These are phyloP conservation scores for Ophiostoma triangulosporum DNA, from an alignment of 2,329 filamentous ascomycete species.

Conservation along the genomic window DNA sequence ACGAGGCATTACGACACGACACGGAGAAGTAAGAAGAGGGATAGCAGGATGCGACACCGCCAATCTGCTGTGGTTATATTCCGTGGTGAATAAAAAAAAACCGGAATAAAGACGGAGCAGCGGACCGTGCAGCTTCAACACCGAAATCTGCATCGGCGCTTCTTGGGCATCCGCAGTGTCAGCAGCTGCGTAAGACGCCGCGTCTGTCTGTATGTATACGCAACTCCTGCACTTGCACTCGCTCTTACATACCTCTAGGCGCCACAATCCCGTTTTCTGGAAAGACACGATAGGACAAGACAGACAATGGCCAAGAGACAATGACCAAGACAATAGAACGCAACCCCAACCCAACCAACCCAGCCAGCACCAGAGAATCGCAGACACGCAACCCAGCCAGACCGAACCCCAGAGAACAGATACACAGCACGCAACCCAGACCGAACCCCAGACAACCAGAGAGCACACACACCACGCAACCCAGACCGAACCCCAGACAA, in stretches of 20 bases:
- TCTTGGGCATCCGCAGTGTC: too few relatives aligned
- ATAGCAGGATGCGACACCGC: too few relatives aligned
- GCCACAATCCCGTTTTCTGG: neutral
- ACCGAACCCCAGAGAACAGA: too few relatives aligned
- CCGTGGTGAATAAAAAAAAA: neutral
- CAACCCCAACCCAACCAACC: too few relatives aligned
- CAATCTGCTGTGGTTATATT: neutral
- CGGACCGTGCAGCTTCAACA: too few relatives aligned
- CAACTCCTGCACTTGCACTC: too few relatives aligned
- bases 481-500: neutral
- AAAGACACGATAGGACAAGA: neutral
- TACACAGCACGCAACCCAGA: neutral
- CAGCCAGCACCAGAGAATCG: too few relatives aligned
- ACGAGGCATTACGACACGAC: neutral
- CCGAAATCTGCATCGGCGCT: neutral
- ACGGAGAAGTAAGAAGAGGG: neutral
- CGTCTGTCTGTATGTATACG: too few relatives aligned
- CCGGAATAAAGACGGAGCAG: neutral
- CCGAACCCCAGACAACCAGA: neutral
- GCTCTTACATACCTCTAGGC: too few relatives aligned
- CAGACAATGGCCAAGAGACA: neutral
- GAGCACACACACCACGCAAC: neutral
- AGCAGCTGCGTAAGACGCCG: too few relatives aligned
- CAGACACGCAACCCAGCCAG: too few relatives aligned
- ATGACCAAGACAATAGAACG: too few relatives aligned